Conservation (phyloP, 495 filamentous ascomycete genomes). For the Aspergillus bertholletiae region DNA sequence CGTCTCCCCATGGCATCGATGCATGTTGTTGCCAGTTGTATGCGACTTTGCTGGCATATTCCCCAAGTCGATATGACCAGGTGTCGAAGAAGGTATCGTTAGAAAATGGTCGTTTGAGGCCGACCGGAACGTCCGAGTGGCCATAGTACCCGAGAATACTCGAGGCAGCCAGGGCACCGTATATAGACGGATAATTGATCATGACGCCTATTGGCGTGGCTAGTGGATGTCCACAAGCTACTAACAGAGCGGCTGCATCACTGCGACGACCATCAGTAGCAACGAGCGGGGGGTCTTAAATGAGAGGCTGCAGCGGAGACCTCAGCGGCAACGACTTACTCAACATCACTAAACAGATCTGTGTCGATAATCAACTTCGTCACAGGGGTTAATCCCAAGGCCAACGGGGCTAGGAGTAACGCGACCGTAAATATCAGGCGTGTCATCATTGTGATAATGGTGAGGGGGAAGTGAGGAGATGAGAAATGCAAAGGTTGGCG, state of each 20-base stretch:
- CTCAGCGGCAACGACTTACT: too few species aligned
- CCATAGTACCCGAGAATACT: slow-evolving; percentile 42
- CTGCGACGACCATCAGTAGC: neutral
- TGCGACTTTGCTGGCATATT: slow-evolving; percentile 35
- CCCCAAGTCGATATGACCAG: slow-evolving; percentile 25
- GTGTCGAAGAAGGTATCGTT: slow-evolving; percentile 41
- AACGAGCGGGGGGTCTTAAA: too few species aligned
- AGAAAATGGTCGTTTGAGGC: slow-evolving; percentile 31
- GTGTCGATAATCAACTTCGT: slow-evolving; percentile 7
- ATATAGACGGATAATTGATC: slow-evolving; percentile 39
- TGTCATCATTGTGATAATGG: too few species aligned
- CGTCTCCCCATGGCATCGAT: slow-evolving; percentile 14
- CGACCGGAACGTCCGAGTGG: slow-evolving; percentile 31
- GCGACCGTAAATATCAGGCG: too few species aligned
- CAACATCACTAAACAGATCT: slow-evolving; percentile 8
- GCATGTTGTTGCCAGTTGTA: slow-evolving; percentile 31
- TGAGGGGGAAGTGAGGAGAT: too few species aligned
- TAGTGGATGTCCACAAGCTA: neutral
- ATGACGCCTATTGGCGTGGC: slow-evolving; percentile 38
- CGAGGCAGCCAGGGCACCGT: slow-evolving; percentile 37
- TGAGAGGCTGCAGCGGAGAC: too few species aligned
- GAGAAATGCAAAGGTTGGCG: too few species aligned
- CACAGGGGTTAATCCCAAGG: too few species aligned
- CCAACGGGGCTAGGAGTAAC: too few species aligned
- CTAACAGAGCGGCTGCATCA: slow-evolving; percentile 5